Percentiles rank a stretch among this genome's conserved stretches.
phyloP scores from a whole-genome alignment of 2,329 filamentous ascomycete genomes.

The Fusarium burgessii region DNA sequence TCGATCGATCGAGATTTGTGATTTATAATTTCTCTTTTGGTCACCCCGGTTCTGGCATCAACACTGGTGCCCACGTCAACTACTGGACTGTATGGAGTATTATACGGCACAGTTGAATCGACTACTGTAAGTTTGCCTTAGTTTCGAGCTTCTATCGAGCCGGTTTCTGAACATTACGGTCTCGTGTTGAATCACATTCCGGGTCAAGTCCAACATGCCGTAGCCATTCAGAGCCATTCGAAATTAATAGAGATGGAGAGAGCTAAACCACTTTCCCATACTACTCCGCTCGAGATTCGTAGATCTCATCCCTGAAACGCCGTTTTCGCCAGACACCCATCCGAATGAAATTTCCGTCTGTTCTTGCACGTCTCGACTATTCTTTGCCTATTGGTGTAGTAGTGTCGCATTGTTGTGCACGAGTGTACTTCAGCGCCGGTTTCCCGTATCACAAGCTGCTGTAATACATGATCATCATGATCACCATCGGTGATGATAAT shows the following conservation, averaged over 20 bases:
- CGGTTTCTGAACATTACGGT: slow-evolving; percentile 16
- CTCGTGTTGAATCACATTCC: slow-evolving; percentile 13
- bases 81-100: neutral
- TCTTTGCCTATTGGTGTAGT: slow-evolving; percentile 8
- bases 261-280: slow-evolving; percentile 22
- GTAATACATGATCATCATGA: slow-evolving; percentile 9
- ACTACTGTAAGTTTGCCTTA: neutral
- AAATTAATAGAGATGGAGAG: slow-evolving; percentile 5
- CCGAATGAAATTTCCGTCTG: neutral
- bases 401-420: neutral
- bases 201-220: neutral
- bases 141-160: slow-evolving; percentile 8
- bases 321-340: slow-evolving; percentile 39
- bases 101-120: neutral
- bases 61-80: slow-evolving; percentile 6
- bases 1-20: slow-evolving; percentile 43
- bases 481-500: slow-evolving; percentile 24
- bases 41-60: slow-evolving; percentile 7
- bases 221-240: slow-evolving; percentile 7
- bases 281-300: slow-evolving; percentile 8
- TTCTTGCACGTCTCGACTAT: neutral
- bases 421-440: neutral
- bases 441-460: slow-evolving; percentile 10
- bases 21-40: slow-evolving; percentile 8
- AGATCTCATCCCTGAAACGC: slow-evolving; percentile 37